Conservation (phyloP, 495 filamentous ascomycete species). For the Aeminium ludgeri region DNA sequence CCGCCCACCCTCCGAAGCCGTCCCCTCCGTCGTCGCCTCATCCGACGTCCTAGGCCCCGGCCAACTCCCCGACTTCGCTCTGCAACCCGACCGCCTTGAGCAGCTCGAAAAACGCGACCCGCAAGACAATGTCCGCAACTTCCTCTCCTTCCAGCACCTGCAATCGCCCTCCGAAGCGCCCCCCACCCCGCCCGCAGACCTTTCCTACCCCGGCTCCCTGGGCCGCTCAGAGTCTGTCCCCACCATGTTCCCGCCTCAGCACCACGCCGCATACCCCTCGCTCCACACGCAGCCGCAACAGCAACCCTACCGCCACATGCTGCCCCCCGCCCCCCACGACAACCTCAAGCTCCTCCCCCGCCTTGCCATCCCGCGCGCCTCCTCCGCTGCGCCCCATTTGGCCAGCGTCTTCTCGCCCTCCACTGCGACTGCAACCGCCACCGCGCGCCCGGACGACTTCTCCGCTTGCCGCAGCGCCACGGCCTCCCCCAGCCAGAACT, state of each 20-base stretch:
- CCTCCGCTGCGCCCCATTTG: constrained; percentile 16
- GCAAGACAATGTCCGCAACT: constrained; percentile 80
- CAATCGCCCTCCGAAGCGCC: constrained; percentile 25
- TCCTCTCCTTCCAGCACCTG: constrained; percentile 62
- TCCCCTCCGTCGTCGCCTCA: constrained; percentile 73
- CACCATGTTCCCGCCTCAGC: constrained; percentile 26
- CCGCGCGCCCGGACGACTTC: too few species aligned
- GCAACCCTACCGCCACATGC: constrained; percentile 14
- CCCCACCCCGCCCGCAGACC: constrained; percentile 11
- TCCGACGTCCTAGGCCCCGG: constrained; percentile 70
- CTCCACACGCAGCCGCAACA: too few species aligned
- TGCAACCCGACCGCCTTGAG: constrained; percentile 55
- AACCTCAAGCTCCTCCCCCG: constrained; percentile 23
- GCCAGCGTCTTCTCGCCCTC: neutral
- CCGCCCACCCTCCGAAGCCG: constrained; percentile 43
- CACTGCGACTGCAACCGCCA: too few species aligned
- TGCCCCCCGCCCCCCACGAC: constrained; percentile 16
- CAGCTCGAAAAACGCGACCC: constrained; percentile 56
- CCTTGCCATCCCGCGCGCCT: constrained; percentile 24
- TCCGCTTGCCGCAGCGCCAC: constrained; percentile 5
- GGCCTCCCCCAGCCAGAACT: constrained; percentile 20
- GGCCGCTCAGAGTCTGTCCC: constrained; percentile 18
- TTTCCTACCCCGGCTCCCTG: constrained; percentile 11
- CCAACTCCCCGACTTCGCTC: constrained; percentile 39
- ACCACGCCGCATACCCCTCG: constrained; percentile 13